Percentiles rank a stretch among this genome's conserved stretches.
Evolutionary conservation across 306 rosid species (phyloP).

Genomic region (Coriaria nepalensis): DNA sequence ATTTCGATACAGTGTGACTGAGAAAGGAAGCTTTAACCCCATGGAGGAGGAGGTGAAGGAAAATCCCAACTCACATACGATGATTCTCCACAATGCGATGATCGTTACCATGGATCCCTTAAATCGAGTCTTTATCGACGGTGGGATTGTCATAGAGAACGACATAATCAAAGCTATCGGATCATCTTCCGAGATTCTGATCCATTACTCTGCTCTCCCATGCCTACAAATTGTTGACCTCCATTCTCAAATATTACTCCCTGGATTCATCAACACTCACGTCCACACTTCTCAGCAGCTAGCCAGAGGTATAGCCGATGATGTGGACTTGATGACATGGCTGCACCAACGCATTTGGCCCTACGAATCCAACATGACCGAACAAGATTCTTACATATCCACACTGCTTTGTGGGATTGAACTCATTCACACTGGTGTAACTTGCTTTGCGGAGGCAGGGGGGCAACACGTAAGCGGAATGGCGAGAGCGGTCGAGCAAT

Average conservation of each 20-base stretch:
- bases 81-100: constrained; percentile 37
- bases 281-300: constrained; percentile 80
- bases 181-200: constrained; percentile 37
- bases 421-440: constrained; percentile 74
- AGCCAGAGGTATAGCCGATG: constrained; percentile 84
- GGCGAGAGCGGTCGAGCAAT: constrained; percentile 52
- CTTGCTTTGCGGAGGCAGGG: constrained; percentile 92
- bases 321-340: constrained; percentile 82
- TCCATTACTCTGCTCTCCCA: constrained; percentile 29
- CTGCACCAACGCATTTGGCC: constrained; percentile 84
- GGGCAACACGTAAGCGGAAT: constrained; percentile 72
- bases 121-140: constrained; percentile 44
- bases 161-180: constrained; percentile 49
- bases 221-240: constrained; percentile 32
- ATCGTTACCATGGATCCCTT: constrained; percentile 63
- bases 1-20: too few relatives aligned
- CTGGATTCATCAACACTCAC: constrained; percentile 71
- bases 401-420: constrained; percentile 73
- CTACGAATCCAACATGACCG: constrained; percentile 69
- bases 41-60: constrained; percentile 16
- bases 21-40: neutral
- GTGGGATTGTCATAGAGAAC: constrained; percentile 42
- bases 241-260: constrained; percentile 53
- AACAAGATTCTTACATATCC: constrained; percentile 63
- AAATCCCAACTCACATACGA: constrained; percentile 6